Conservation (phyloP, 331 rosid species). For the Quercus phellos region DNA sequence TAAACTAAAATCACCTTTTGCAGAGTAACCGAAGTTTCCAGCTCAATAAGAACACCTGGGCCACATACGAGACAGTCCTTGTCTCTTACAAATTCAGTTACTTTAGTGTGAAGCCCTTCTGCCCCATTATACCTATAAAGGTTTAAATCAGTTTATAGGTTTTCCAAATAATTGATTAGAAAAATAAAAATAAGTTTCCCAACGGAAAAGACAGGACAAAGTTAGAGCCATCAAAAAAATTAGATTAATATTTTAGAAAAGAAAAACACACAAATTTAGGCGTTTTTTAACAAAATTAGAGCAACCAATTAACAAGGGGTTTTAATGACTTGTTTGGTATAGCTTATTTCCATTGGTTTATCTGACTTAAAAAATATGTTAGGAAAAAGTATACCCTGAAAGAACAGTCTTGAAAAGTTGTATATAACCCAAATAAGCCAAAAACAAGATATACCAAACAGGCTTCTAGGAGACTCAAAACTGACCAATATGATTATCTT, state of each 20-base stretch:
- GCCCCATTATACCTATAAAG: constrained; percentile 86
- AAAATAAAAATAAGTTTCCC: neutral
- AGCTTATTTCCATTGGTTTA: too few species aligned
- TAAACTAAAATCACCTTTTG: constrained; percentile 54
- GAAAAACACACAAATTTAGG: neutral
- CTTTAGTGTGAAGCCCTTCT: constrained; percentile 89
- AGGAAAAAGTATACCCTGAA: too few species aligned
- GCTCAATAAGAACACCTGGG: constrained; percentile 84
- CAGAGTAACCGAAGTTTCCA: constrained; percentile 78
- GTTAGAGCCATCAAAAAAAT: neutral
- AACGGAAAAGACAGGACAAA: neutral
- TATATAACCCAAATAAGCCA: too few species aligned
- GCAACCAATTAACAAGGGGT: neutral
- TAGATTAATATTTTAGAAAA: too few species aligned
- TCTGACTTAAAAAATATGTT: too few species aligned
- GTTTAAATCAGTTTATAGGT: constrained; percentile 25
- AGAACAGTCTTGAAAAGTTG: too few species aligned
- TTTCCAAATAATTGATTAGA: neutral
- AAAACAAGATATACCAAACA: too few species aligned
- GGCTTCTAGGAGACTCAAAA: too few species aligned
- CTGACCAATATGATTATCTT: neutral
- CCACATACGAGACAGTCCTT: constrained; percentile 95
- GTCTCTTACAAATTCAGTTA: constrained; percentile 89
- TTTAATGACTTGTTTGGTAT: neutral
- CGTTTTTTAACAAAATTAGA: neutral